phyloP scores from a whole-genome alignment of 768 basidiomycete species.

The Xerocomus brunneocitrinus region DNA sequence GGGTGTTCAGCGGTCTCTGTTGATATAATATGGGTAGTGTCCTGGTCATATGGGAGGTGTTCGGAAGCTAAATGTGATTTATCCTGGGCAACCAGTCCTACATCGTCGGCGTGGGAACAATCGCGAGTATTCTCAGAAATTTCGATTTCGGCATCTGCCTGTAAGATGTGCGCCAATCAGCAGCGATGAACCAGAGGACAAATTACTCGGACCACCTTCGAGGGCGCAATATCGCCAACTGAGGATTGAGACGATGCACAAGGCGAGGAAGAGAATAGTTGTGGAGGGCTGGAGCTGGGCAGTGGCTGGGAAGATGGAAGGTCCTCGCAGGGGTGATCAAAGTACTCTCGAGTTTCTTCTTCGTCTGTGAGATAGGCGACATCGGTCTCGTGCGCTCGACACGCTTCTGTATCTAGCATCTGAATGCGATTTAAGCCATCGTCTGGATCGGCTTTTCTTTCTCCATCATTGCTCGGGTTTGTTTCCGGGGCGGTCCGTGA shows the following conservation, averaged over 20 bases:
- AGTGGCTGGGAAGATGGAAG: constrained; percentile 21
- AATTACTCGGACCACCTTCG: constrained; percentile 15
- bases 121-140: not conserved
- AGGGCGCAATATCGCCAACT: constrained; percentile 1
- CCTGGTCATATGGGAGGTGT: not conserved
- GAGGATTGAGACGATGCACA: constrained; percentile 32
- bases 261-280: constrained; percentile 42
- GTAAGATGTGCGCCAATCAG: not conserved
- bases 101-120: not conserved
- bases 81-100: not conserved
- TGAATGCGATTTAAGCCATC: not conserved
- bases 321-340: constrained; percentile 5
- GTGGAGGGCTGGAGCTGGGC: constrained; percentile 48
- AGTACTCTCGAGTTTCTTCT: constrained; percentile 1
- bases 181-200: not conserved
- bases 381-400: not conserved
- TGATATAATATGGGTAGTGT: not conserved
- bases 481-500: not conserved
- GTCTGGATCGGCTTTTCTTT: not conserved
- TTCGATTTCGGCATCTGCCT: constrained; percentile 5
- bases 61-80: not conserved
- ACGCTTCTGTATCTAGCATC: not conserved
- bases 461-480: not conserved
- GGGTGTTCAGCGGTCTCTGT: not conserved
- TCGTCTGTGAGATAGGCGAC: not conserved